Conservation (phyloP, 164 flowering plant genomes). For the Aristolochia contorta region DNA sequence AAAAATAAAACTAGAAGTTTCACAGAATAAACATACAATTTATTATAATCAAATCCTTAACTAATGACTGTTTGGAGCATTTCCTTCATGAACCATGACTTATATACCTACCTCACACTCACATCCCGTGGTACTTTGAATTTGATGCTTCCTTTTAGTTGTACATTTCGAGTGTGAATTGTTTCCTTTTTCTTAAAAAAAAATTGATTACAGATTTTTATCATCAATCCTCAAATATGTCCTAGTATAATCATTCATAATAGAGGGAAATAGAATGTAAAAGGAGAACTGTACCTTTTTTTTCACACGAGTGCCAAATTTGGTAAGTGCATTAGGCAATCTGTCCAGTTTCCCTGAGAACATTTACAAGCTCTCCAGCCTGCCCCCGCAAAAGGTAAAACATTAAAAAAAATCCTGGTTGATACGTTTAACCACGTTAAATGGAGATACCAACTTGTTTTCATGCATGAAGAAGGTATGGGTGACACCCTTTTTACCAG, state of each 20-base stretch:
- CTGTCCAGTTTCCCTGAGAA: slow-evolving; percentile 90
- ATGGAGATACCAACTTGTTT: slow-evolving; percentile 51
- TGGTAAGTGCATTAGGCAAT: slow-evolving; percentile 54
- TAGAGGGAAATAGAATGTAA: background rate
- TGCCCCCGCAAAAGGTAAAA: slow-evolving; percentile 45
- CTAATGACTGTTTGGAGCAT: too few species aligned
- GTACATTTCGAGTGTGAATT: too few species aligned
- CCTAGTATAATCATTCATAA: background rate
- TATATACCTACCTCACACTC: too few species aligned
- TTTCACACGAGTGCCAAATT: slow-evolving; percentile 93
- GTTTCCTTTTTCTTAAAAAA: too few species aligned
- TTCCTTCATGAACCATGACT: too few species aligned
- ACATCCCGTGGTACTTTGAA: too few species aligned
- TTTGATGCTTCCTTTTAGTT: too few species aligned
- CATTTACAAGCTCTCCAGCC: slow-evolving; percentile 93
- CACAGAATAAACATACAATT: background rate
- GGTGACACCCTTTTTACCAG: slow-evolving; percentile 96
- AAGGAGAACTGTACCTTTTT: slow-evolving; percentile 53
- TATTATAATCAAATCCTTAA: background rate
- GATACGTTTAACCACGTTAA: background rate
- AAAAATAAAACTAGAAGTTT: too few species aligned
- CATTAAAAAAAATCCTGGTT: slow-evolving; percentile 17
- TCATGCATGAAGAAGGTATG: slow-evolving; percentile 89
- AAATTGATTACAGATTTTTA: too few species aligned
- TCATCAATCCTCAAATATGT: too few species aligned